phyloP scores from a whole-genome alignment of 306 rosid species.

The Medicago lupulina region DNA sequence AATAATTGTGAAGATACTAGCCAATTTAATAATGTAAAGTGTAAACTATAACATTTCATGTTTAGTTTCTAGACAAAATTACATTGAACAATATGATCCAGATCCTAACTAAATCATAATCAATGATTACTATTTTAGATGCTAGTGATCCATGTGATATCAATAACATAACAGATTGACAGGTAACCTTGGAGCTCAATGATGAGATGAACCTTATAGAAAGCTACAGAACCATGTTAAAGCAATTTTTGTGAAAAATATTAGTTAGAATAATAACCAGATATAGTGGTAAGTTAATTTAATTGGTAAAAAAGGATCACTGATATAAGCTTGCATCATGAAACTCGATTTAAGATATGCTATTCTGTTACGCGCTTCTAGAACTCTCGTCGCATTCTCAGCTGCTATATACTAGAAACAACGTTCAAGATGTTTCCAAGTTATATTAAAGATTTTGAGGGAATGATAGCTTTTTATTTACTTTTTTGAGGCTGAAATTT shows the following conservation, averaged over 20 bases:
- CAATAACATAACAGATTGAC: constrained; percentile 10
- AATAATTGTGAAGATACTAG: constrained; percentile 18
- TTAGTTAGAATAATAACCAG: neutral
- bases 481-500: constrained; percentile 1
- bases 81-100: constrained; percentile 43
- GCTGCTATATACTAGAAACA: neutral
- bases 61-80: neutral
- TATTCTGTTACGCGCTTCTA: neutral
- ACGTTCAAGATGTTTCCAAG: neutral
- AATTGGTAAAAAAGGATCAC: neutral
- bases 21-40: constrained; percentile 3
- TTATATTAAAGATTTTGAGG: neutral
- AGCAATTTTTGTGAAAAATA: neutral
- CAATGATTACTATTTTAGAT: constrained; percentile 45
- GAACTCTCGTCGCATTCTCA: neutral
- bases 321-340: constrained; percentile 50
- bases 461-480: neutral
- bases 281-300: neutral
- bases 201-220: neutral
- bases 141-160: constrained; percentile 34
- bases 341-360: neutral
- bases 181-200: constrained; percentile 30
- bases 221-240: neutral
- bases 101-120: constrained; percentile 48
- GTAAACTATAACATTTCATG: neutral